Percentiles rank a stretch among this genome's conserved stretches.
Evolutionary conservation across 176 grass and related monocot species (phyloP).

Genomic region (Carex scoparia): DNA sequence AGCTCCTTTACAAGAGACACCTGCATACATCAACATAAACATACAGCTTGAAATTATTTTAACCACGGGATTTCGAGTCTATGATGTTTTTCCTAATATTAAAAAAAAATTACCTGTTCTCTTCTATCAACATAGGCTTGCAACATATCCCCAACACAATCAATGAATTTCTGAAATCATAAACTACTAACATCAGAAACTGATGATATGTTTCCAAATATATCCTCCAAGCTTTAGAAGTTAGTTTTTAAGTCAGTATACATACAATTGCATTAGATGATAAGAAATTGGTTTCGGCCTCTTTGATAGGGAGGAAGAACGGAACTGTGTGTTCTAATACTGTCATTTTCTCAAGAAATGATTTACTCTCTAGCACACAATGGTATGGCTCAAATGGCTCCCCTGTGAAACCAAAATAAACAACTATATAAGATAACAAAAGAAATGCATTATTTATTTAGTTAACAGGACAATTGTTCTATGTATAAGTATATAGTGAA

Average conservation of each 20-base stretch:
- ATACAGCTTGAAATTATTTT: constrained; percentile 7
- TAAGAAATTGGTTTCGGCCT: constrained; percentile 80
- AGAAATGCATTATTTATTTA: neutral
- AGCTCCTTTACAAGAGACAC: constrained; percentile 91
- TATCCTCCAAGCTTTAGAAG: neutral
- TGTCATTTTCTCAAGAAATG: constrained; percentile 97
- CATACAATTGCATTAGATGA: constrained; percentile 91
- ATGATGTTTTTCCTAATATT: constrained; percentile 7
- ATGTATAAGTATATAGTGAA: neutral
- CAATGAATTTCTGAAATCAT: constrained; percentile 72
- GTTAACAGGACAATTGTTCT: neutral
- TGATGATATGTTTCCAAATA: neutral
- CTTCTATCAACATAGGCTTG: constrained; percentile 94
- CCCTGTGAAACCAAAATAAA: constrained; percentile 47
- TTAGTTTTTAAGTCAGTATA: neutral
- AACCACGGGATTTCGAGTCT: neutral
- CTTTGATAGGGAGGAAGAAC: constrained; percentile 89
- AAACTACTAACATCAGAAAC: constrained; percentile 13
- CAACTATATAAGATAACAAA: neutral
- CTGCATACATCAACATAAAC: constrained; percentile 41
- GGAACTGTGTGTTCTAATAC: constrained; percentile 81
- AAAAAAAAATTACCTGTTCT: constrained; percentile 65
- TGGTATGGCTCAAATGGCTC: constrained; percentile 94
- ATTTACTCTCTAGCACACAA: constrained; percentile 95
- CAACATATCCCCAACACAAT: constrained; percentile 87